Evolutionary conservation across 2,329 filamentous ascomycete species (phyloP), one percentile per base, ranked within the genome.

Genomic region (Monilinia laxa): DNA sequence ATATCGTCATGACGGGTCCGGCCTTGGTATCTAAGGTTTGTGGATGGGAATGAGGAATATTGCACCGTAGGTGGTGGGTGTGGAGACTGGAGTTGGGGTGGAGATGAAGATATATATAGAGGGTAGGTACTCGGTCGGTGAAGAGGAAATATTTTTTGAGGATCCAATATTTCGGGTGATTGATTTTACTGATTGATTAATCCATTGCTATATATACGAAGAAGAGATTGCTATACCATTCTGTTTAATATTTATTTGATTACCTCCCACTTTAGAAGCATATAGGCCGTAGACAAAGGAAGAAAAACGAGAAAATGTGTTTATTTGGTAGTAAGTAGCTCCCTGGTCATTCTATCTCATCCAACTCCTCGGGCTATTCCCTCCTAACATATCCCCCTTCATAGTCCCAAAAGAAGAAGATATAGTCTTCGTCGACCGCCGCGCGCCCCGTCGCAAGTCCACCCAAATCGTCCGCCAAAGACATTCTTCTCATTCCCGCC

Each of bases 351-450:
- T 12, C 6, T 11, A 23, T 18, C 7, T 18, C n/a, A 23, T n/a
- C 12, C 28, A 18, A 38, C 12, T 38, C 23, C 4, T 28, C 28
- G 31, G 35, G 35, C 9, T 10, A 11, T 4, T 5, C 7, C 40
- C 14, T 38, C 14, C 53, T 64, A 49, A 64, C 62, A 58, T 49
- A 28, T 10, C n/a, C 28, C 4, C 31, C 16, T 20, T 12, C 23
- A 31, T 14, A 65, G 63, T 65, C 16, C 63, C 63, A 7, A 65
- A 65, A 65, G 54, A 59, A 45, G 63, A 65, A 49, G 54, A 58
- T 7, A 60, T 65, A 59, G 63, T 65, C 28, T 65, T 65, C 47
- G 63, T 65, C 12, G 63, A 65, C 23, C 63, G 55, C 2, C 63
- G 55, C 4, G 35, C 45, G 3, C 54, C 63, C 35, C 63, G 63